Evolutionary conservation across 441 rosid species (phyloP).

Genomic region (Erodium trifolium): DNA sequence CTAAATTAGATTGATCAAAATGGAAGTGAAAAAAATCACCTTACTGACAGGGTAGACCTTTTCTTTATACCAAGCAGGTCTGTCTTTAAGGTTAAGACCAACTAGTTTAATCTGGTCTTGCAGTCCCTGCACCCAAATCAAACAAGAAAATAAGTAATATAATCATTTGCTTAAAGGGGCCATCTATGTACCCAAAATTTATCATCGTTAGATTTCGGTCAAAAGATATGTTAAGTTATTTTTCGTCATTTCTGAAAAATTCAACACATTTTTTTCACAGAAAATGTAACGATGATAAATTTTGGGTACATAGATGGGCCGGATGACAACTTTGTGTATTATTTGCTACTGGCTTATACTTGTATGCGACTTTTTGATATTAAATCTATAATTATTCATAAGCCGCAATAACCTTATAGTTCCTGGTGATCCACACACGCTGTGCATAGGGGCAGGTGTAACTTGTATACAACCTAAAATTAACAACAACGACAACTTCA

Average conservation of each 20-base stretch:
- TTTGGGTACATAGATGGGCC: too few relatives aligned
- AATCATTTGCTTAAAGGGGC: not conserved
- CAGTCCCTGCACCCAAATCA: conserved; percentile 32
- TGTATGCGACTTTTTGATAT: too few relatives aligned
- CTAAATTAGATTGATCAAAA: too few relatives aligned
- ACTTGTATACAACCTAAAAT: conserved; percentile 15
- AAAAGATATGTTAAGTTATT: too few relatives aligned
- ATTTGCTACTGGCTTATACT: too few relatives aligned
- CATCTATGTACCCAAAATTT: too few relatives aligned
- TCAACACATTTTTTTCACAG: too few relatives aligned
- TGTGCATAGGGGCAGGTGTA: conserved; percentile 19
- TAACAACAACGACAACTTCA: not conserved
- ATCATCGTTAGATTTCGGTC: too few relatives aligned
- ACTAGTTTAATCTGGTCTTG: conserved; percentile 39
- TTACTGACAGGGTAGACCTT: conserved; percentile 42
- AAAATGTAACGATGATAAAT: too few relatives aligned
- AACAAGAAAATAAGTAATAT: not conserved
- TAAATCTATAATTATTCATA: not conserved
- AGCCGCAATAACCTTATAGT: conserved; percentile 10
- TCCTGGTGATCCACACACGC: conserved; percentile 20
- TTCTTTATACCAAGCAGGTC: conserved; percentile 53
- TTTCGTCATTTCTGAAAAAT: too few relatives aligned
- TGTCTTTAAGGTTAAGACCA: conserved; percentile 34
- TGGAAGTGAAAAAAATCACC: conserved; percentile 23
- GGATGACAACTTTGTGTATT: too few relatives aligned